Base-by-base conservation (phyloP, 1,284 basidiomycete species). In the Tilletiopsis washingtonensis region DNA sequence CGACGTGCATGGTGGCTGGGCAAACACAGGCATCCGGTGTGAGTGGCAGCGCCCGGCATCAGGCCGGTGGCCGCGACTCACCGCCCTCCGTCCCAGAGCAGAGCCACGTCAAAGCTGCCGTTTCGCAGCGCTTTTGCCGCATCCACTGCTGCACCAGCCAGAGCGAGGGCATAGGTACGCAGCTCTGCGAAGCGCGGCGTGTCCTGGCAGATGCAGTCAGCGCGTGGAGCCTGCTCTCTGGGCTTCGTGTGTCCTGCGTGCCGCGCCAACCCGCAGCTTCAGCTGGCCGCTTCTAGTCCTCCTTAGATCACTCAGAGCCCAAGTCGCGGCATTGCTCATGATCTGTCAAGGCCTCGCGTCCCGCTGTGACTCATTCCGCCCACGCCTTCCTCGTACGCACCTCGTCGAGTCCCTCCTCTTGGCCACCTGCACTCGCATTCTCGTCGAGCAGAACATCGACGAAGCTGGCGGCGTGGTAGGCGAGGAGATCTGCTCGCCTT, bases 391-490 rank as follows among this genome's bases (percentile, higher is more conserved):
- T 20, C 15, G 20, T 47, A 20, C 37, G 5, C 17, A 40, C 15
- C 25, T 40, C 52, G 11, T 40, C 49, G 19, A 43, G 17, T 11
- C 14, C 14, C 15, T 40, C 26, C 20, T 51, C 51, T 21, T 40
- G 26, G 29, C 29, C 29, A 26, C 49, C 25, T 6, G 27, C 44
- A 4, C 43, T 47, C 6, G 25, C 15, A 1, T 41, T 34, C 4
- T 44, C 46, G 11, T 43, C 45, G n/a, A 47, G 27, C 2, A 61
- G 53, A 36, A 45, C 49, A 5, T 47, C 41, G 29, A 61, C 49
- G 23, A 55, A 61, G 0, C 37, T 29, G 0, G 29, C 42, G n/a
- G 45, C 27, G n/a, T 61, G 59, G 12, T 58, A 61, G 21, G 38
- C 49, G 23, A 41, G 52, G 17, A 61, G 38, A 32, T 57, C 51